phyloP scores from a whole-genome alignment of 2,329 filamentous ascomycete genomes.

The Epichloe sp. region DNA sequence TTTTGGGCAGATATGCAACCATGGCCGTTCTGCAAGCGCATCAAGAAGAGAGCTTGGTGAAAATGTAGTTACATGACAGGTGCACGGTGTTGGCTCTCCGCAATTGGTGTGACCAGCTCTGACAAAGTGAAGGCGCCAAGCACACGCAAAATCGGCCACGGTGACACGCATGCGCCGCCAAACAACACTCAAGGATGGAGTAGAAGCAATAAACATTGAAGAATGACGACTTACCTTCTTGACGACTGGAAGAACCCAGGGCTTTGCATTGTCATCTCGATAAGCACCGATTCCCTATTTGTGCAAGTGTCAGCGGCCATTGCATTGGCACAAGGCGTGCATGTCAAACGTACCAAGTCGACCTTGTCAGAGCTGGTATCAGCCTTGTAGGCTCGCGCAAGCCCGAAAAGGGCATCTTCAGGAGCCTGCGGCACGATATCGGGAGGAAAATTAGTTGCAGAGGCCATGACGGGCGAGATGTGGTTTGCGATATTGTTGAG shows the following conservation, averaged over 20 bases:
- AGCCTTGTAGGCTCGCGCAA: slow-evolving; percentile 77
- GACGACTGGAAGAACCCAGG: slow-evolving; percentile 92
- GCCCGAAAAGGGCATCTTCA: slow-evolving; percentile 86
- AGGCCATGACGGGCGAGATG: slow-evolving; percentile 46
- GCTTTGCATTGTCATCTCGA: slow-evolving; percentile 87
- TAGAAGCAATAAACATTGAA: neutral
- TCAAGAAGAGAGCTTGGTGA: neutral
- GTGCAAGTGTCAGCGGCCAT: neutral
- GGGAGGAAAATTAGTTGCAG: slow-evolving; percentile 56
- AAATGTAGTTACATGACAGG: neutral
- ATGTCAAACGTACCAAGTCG: slow-evolving; percentile 55
- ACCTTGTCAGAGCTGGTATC: slow-evolving; percentile 73
- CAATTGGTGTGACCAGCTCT: neutral
- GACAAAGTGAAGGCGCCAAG: neutral
- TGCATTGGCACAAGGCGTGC: neutral
- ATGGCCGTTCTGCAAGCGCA: neutral
- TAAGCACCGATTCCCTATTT: slow-evolving; percentile 72
- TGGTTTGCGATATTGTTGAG: slow-evolving; percentile 54
- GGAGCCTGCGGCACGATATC: slow-evolving; percentile 77
- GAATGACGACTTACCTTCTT: slow-evolving; percentile 56
- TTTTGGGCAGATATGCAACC: neutral
- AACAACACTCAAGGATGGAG: neutral
- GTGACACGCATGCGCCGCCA: neutral
- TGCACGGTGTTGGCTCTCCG: neutral
- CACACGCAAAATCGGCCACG: neutral